These are phyloP conservation scores for Aureobasidium sp. DNA, from an alignment of 2,329 filamentous ascomycete genomes.

Conservation along the genomic window DNA sequence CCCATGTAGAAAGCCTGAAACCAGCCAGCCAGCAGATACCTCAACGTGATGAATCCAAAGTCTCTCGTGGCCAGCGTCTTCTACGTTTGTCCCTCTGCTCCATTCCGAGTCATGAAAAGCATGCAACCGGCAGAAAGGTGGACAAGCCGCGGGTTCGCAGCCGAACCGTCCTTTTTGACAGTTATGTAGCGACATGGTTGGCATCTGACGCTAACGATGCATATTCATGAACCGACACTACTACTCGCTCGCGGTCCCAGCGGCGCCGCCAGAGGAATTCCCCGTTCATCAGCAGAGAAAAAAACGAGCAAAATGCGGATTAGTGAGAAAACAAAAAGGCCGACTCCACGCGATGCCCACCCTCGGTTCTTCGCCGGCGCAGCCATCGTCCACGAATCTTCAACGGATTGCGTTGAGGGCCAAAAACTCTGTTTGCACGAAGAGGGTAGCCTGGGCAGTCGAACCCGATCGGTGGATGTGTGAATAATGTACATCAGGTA, in stretches of 20 bases:
- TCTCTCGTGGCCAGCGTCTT: neutral
- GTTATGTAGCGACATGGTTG: neutral
- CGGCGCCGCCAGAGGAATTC: neutral
- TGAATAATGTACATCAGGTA: constrained; percentile 2
- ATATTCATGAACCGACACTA: neutral
- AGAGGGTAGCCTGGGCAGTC: neutral
- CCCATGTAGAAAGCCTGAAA: neutral
- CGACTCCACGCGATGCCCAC: neutral
- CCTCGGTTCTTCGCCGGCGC: constrained; percentile 2
- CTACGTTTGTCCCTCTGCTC: neutral
- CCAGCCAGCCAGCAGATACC: neutral
- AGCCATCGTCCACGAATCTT: neutral
- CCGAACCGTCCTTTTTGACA: constrained; percentile 5
- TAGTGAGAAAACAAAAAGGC: neutral
- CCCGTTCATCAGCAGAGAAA: neutral
- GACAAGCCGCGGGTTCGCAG: neutral
- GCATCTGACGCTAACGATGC: neutral
- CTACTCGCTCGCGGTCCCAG: neutral
- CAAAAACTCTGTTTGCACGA: neutral
- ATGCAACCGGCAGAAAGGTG: neutral
- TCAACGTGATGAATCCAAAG: neutral
- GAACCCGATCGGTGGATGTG: neutral
- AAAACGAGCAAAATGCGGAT: neutral
- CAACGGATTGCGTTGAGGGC: neutral
- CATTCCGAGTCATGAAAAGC: neutral